Conservation (phyloP, 345 rosid genomes). For the Mercurialis annua region DNA sequence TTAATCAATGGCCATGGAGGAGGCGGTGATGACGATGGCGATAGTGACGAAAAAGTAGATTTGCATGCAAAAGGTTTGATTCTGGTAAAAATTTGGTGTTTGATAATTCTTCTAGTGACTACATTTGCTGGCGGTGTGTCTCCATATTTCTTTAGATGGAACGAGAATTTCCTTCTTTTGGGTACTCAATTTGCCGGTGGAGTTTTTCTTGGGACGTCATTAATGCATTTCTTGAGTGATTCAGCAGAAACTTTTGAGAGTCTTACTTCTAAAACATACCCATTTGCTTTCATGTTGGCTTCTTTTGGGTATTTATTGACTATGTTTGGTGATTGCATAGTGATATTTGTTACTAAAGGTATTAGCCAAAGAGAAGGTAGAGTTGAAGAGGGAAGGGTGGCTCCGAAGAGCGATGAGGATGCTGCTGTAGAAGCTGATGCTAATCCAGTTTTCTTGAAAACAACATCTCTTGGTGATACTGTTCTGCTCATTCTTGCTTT, state of each 20-base stretch:
- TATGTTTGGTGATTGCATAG: slow-evolving; percentile 68
- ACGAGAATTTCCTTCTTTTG: slow-evolving; percentile 67
- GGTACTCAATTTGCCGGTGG: slow-evolving; percentile 87
- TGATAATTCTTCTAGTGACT: slow-evolving; percentile 60
- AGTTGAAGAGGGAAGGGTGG: slow-evolving; percentile 34
- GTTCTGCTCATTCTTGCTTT: slow-evolving; percentile 65
- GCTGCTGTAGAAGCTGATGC: slow-evolving; percentile 18
- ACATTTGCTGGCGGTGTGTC: slow-evolving; percentile 68
- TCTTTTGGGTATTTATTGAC: slow-evolving; percentile 64
- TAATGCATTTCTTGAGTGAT: slow-evolving; percentile 75
- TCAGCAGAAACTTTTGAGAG: slow-evolving; percentile 50
- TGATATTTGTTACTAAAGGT: slow-evolving; percentile 35
- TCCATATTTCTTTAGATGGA: slow-evolving; percentile 69
- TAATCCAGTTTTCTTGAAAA: slow-evolving; percentile 41
- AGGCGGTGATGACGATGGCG: slow-evolving; percentile 10
- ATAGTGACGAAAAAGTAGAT: slow-evolving; percentile 3
- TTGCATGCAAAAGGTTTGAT: slow-evolving; percentile 45
- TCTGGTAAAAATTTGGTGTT: slow-evolving; percentile 66
- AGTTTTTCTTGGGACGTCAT: slow-evolving; percentile 63
- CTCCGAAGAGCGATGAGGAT: slow-evolving; percentile 16
- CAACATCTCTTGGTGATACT: slow-evolving; percentile 58
- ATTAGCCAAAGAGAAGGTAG: slow-evolving; percentile 13
- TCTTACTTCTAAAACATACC: slow-evolving; percentile 53
- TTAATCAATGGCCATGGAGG: slow-evolving; percentile 46
- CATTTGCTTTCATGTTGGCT: slow-evolving; percentile 77